Evolutionary conservation across 2,329 filamentous ascomycete genomes (phyloP), one percentile per base, ranked within the genome.

Genomic region (Xylaria multiplex): DNA sequence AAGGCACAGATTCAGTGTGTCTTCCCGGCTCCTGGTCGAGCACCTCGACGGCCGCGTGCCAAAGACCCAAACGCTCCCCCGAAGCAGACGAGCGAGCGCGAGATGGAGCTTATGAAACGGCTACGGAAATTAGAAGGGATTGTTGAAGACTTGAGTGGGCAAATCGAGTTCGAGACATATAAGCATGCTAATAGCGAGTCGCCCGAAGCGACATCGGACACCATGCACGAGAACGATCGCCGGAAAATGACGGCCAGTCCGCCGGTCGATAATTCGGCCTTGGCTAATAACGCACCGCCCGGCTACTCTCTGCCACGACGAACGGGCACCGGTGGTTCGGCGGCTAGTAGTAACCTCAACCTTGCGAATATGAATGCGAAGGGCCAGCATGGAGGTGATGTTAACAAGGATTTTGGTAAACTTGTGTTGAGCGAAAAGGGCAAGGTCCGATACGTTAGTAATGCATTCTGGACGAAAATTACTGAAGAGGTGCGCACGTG

Each of bases 61-160:
- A 91, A 90, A 74, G 86, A 90, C 52, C 86, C 87, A 6, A 90
- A 90, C 73, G 88, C 87, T 59, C 80, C 83, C 22, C 79, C 82
- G n/a, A 86, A 86, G 72, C 85, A 82, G 59, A 85, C 86, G 62
- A 89, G 84, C 73, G 86, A 89, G 74, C 82, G 88, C 52, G 88
- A 90, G 77, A 80, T 85, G 48, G 91, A 93, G 80, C 80, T 94
- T 66, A 82, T 93, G 77, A 91, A 92, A 77, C 83, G 91, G 13
- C 76, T 94, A 75, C 83, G 88, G 67, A 90, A 91, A 76, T 79
- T 94, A 30, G 91, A 94, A 76, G 90, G 90, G 50, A 92, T 94
- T 32, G 91, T 94, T 16, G 86, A 90, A 76, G 88, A 90, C 69
- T 77, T 90, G 57, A 90, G 88, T 75, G 85, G 87, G 6, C 88